These are phyloP conservation scores for Rhizodiscina lignyota DNA, from an alignment of 495 filamentous ascomycete genomes.

Conservation along the genomic window DNA sequence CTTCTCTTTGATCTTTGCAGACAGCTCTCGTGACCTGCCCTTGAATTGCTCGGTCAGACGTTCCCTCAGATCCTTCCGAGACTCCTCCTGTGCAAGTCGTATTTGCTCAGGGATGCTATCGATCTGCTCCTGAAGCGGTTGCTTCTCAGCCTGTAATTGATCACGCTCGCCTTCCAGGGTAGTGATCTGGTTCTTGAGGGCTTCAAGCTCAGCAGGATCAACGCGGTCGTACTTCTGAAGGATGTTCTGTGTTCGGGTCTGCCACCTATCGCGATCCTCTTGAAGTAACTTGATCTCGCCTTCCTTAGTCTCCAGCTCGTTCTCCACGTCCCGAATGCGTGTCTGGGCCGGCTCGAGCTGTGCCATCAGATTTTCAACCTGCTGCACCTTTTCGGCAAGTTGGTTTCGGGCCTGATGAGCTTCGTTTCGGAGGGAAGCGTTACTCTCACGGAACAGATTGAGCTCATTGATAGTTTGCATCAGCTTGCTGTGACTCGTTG, in stretches of 20 bases:
- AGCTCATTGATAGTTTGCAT: conserved; percentile 89
- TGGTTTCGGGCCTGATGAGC: conserved; percentile 59
- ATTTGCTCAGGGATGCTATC: conserved; percentile 34
- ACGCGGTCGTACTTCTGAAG: conserved; percentile 90
- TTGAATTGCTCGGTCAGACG: conserved; percentile 46
- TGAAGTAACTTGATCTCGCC: conserved; percentile 74
- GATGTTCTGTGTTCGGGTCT: conserved; percentile 84
- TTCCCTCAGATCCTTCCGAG: conserved; percentile 21
- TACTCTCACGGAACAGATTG: conserved; percentile 88
- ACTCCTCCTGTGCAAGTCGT: conserved; percentile 29
- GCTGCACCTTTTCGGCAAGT: conserved; percentile 53
- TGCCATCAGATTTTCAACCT: conserved; percentile 53
- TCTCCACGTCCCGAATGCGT: conserved; percentile 63
- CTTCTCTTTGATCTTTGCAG: conserved; percentile 32
- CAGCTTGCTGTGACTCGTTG: conserved; percentile 66
- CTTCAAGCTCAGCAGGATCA: conserved; percentile 81
- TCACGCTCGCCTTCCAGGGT: conserved; percentile 39
- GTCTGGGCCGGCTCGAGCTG: conserved; percentile 71
- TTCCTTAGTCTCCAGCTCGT: conserved; percentile 58
- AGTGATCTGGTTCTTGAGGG: conserved; percentile 50
- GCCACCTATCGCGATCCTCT: conserved; percentile 78
- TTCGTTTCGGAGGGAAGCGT: conserved; percentile 70
- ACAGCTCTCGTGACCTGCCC: conserved; percentile 33
- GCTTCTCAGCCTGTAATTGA: conserved; percentile 38
- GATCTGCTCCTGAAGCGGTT: conserved; percentile 39